These are phyloP conservation scores for Cinchona pubescens DNA, from an alignment of 257 asterid genomes.

Conservation along the genomic window DNA sequence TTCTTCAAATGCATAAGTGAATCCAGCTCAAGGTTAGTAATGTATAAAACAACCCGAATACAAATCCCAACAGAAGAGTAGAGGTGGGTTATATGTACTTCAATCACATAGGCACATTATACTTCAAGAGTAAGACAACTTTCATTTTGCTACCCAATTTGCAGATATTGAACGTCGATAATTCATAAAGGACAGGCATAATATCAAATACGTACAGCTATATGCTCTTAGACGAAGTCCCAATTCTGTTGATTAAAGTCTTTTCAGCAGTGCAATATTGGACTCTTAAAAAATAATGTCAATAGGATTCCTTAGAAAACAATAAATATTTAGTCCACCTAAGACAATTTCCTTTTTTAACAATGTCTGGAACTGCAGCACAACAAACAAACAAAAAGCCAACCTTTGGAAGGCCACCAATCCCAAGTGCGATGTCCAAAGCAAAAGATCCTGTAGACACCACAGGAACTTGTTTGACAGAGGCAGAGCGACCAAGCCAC, in stretches of 20 bases:
- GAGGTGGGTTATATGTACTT: neutral
- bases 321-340: too few relatives aligned
- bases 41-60: neutral
- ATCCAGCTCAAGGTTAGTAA: neutral
- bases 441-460: constrained; percentile 90
- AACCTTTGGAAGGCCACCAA: constrained; percentile 96
- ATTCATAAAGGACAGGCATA: neutral
- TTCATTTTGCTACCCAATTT: neutral
- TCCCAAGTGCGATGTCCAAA: constrained; percentile 77
- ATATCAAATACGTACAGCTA: neutral
- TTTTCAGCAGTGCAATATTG: neutral
- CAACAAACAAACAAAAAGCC: neutral
- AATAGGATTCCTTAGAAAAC: neutral
- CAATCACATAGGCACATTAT: neutral
- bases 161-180: neutral
- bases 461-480: constrained; percentile 62
- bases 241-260: neutral
- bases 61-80: neutral
- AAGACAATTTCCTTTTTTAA: too few relatives aligned
- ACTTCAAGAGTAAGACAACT: neutral
- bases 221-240: constrained; percentile 1
- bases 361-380: neutral
- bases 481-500: constrained; percentile 87
- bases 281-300: neutral
- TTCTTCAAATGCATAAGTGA: neutral